A percentile compares a stretch with the other conserved stretches of the same genome.
phyloP scores from a whole-genome alignment of 2,329 filamentous ascomycete genomes.

The Escovopsis sp. region DNA sequence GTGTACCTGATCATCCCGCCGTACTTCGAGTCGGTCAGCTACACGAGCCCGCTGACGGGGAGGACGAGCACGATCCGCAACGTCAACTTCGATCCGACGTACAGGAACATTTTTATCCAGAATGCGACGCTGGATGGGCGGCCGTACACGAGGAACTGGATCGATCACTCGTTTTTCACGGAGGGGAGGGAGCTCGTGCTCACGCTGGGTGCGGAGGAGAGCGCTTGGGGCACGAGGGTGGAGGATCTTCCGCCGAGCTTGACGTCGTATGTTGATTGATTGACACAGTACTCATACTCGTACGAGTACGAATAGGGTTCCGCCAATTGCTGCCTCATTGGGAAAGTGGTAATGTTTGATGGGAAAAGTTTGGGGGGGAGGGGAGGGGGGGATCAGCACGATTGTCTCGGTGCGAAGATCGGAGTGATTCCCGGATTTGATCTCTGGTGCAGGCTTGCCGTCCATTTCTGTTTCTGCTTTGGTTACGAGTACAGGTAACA shows the following conservation, averaged over 20 bases:
- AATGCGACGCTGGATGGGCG: conserved; percentile 46
- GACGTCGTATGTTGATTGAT: conserved; percentile 9
- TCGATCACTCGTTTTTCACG: conserved; percentile 52
- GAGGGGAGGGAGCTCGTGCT: conserved; percentile 51
- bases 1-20: conserved; percentile 59
- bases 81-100: conserved; percentile 45
- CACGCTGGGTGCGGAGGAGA: conserved; percentile 44
- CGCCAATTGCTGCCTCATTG: too few species aligned
- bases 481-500: too few species aligned
- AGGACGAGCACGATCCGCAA: conserved; percentile 45
- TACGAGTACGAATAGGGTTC: too few species aligned
- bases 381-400: too few species aligned
- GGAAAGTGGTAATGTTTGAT: too few species aligned
- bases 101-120: conserved; percentile 49
- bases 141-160: conserved; percentile 49
- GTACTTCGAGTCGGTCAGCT: conserved; percentile 46
- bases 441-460: too few species aligned
- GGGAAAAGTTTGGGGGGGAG: too few species aligned
- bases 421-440: too few species aligned
- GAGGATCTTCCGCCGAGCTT: conserved; percentile 49
- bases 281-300: too few species aligned
- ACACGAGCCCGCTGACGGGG: conserved; percentile 42
- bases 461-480: too few species aligned
- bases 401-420: too few species aligned
- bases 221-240: conserved; percentile 45